Base-by-base conservation (phyloP, 371 early-diverging fungal genomes). In the Mortierella sp. region DNA sequence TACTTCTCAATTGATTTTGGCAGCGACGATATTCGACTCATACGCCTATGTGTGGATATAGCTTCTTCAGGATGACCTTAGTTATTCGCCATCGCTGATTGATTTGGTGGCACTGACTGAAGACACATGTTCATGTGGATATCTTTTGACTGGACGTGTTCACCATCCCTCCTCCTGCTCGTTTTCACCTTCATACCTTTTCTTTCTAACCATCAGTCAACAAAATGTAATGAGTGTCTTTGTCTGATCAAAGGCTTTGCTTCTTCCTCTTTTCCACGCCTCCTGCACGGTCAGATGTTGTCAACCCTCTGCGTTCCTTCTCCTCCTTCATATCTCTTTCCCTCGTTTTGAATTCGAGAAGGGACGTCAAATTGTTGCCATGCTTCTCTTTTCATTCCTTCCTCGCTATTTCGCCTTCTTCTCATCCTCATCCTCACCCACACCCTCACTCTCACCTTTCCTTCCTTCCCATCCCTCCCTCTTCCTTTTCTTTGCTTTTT, bases 81-180 rank as follows among this genome's bases (percentile, higher is more conserved):
- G 29, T 58, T 41, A 41, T 60, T 32, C 32, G 29, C 60, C 60
- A 60, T 60, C 11, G 60, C 29, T 3, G 14, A 6, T 32, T 4
- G 29, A 16, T 16, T 55, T 60, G 32, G 32, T 16, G 35, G 60
- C 63, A 60, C 27, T 11, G 21, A 0, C 18, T 21, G 32, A 32
- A 14, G 60, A 60, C 60, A 60, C 35, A 60, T 32, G 60, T 14
- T 14, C 60, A 5, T 60, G 60, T 60, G 65, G 65, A 65, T 65
- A 65, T 35, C 65, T 21, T 65, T 65, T 18, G 65, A 38, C 7
- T 24, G 24, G 54, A 46, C 44, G 46, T 44, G 46, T 44, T 7
- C 29, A 58, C 3, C 3, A 0, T 10, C 29, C 29, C 58, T 29
- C 29, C 16, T 29, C 14, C 18, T 49, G 49, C 14, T 29, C 32